Conservation (phyloP, 2,329 filamentous ascomycete genomes). For the Curvularia verruculosa region DNA sequence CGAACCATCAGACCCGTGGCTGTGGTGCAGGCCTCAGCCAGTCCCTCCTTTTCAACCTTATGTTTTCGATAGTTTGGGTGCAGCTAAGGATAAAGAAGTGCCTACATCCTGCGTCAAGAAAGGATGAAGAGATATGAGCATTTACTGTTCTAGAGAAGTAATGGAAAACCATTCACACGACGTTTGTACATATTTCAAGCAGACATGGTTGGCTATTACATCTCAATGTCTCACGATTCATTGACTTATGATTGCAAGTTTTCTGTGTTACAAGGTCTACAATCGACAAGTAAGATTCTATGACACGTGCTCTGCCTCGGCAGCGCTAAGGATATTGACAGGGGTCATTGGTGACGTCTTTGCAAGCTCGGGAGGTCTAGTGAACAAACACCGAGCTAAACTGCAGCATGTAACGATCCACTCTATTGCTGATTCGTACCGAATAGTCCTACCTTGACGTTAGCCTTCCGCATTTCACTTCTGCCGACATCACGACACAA, state of each 20-base stretch:
- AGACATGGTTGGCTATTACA: not conserved
- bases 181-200: too few relatives aligned
- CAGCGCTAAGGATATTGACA: constrained; percentile 3
- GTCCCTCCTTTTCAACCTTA: not conserved
- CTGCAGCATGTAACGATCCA: constrained; percentile 3
- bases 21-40: not conserved
- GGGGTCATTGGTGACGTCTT: constrained; percentile 21
- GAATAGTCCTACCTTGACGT: not conserved
- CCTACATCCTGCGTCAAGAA: not conserved
- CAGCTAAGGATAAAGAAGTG: not conserved
- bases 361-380: constrained; percentile 24
- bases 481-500: not conserved
- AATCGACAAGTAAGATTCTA: not conserved
- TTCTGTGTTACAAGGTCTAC: too few relatives aligned
- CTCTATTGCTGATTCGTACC: not conserved
- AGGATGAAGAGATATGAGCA: not conserved
- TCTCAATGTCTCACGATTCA: not conserved
- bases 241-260: too few relatives aligned
- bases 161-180: too few relatives aligned
- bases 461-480: not conserved
- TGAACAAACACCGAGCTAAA: constrained; percentile 26
- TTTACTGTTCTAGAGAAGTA: too few relatives aligned
- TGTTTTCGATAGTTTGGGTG: not conserved
- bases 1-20: not conserved
- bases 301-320: constrained; percentile 25